Conservation (phyloP, 768 basidiomycete genomes). For the Clathrus columnatus region DNA sequence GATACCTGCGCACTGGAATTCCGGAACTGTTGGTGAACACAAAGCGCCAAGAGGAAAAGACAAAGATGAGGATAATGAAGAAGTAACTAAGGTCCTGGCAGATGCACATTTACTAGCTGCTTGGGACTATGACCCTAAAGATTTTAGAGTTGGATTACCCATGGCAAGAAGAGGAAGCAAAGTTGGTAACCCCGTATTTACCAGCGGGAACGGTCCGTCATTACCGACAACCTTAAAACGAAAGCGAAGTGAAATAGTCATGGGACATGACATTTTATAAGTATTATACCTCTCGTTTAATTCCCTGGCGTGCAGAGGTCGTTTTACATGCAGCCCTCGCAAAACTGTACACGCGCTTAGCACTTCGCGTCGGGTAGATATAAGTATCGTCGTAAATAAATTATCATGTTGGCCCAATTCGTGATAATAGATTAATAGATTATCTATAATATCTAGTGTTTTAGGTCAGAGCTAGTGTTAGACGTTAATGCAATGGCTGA, state of each 20-base stretch:
- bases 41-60: constrained; percentile 21
- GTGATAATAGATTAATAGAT: no score
- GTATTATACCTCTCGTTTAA: neutral
- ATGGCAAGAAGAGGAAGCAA: constrained; percentile 23
- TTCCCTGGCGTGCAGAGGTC: neutral
- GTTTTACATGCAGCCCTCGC: neutral
- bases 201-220: neutral
- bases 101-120: constrained; percentile 48
- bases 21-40: constrained; percentile 21
- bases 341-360: neutral
- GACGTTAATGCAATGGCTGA: no score
- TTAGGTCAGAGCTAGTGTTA: no score
- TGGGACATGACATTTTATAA: neutral
- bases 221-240: neutral
- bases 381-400: no score
- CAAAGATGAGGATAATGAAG: constrained; percentile 22
- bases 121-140: constrained; percentile 47
- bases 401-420: no score
- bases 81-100: constrained; percentile 31
- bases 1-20: constrained; percentile 17
- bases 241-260: neutral
- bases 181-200: neutral
- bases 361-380: no score
- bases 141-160: constrained; percentile 29
- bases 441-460: no score